A percentile compares a stretch with the other conserved stretches of the same genome.
Conservation (phyloP, 805 yeast species). For the Torulaspora microellipsoides region DNA sequence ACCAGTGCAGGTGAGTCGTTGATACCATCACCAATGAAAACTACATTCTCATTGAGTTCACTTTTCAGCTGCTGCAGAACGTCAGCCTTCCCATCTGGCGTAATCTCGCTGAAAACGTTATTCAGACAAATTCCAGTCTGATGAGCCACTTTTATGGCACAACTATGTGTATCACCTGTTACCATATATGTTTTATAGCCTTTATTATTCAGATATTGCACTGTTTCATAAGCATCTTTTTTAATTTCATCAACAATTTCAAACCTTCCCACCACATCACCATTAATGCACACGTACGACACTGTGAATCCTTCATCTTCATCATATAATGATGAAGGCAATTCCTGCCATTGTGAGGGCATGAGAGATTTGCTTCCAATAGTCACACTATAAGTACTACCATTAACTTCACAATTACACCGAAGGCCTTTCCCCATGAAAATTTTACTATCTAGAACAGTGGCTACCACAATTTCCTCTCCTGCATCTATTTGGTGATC, state of each 20-base stretch:
- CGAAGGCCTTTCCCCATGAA: constrained; percentile 39
- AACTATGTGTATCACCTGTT: constrained; percentile 73
- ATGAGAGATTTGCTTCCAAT: constrained; percentile 54
- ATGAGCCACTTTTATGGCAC: constrained; percentile 61
- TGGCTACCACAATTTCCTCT: background rate
- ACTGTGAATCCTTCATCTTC: constrained; percentile 41
- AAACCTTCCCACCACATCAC: constrained; percentile 55
- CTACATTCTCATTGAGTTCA: constrained; percentile 44
- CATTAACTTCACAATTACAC: constrained; percentile 20
- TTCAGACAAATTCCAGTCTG: constrained; percentile 60
- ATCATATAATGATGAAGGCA: constrained; percentile 8
- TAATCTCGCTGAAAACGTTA: constrained; percentile 68
- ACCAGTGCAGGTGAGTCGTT: constrained; percentile 97
- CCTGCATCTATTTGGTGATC: constrained; percentile 1
- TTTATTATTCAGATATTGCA: constrained; percentile 46
- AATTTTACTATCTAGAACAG: constrained; percentile 27
- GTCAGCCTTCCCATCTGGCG: constrained; percentile 72
- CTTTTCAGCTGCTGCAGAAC: constrained; percentile 55
- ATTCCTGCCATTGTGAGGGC: constrained; percentile 14
- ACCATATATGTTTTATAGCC: constrained; percentile 75
- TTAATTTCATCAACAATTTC: constrained; percentile 66
- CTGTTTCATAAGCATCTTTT: constrained; percentile 56
- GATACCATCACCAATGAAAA: constrained; percentile 96
- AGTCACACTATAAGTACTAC: constrained; percentile 33
- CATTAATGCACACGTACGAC: constrained; percentile 57